phyloP scores from a whole-genome alignment of 2,329 filamentous ascomycete species.

The Cladosporium sp. region DNA sequence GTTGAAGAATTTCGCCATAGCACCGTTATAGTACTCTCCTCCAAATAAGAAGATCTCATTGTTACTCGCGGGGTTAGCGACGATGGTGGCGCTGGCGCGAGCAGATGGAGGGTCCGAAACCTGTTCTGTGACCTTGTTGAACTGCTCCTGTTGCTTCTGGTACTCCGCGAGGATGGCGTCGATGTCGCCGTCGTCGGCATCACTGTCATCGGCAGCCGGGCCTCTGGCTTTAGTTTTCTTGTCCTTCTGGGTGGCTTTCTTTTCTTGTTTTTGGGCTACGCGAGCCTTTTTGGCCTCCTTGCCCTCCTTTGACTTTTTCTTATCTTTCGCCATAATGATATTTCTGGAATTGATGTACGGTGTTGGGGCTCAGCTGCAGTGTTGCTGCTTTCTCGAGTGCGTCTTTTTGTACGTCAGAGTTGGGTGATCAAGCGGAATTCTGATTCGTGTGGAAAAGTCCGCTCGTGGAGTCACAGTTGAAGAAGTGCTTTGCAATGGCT shows the following conservation, averaged over 20 bases:
- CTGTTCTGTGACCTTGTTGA: slow-evolving; percentile 88
- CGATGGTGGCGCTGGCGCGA: slow-evolving; percentile 76
- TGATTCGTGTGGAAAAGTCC: slow-evolving; percentile 9
- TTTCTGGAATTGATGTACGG: background rate
- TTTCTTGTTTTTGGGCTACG: slow-evolving; percentile 54
- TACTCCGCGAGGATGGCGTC: slow-evolving; percentile 93
- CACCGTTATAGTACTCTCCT: slow-evolving; percentile 94
- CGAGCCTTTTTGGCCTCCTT: slow-evolving; percentile 40
- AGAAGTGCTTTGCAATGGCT: background rate
- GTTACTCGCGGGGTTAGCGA: slow-evolving; percentile 81
- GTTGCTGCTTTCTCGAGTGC: background rate
- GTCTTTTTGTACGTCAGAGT: background rate
- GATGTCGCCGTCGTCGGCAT: slow-evolving; percentile 88
- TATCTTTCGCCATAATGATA: slow-evolving; percentile 55
- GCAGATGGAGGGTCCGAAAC: slow-evolving; percentile 72
- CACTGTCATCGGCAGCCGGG: slow-evolving; percentile 70
- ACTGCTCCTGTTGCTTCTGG: slow-evolving; percentile 85
- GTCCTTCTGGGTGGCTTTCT: slow-evolving; percentile 72
- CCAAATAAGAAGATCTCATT: slow-evolving; percentile 92
- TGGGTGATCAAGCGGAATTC: slow-evolving; percentile 4
- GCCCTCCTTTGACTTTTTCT: slow-evolving; percentile 23
- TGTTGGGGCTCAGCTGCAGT: background rate
- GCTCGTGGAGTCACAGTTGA: background rate
- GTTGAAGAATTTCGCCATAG: slow-evolving; percentile 72
- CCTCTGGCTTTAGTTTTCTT: slow-evolving; percentile 79